Evolutionary conservation across 495 filamentous ascomycete genomes (phyloP).

Genomic region (Trypethelium eluteriae): DNA sequence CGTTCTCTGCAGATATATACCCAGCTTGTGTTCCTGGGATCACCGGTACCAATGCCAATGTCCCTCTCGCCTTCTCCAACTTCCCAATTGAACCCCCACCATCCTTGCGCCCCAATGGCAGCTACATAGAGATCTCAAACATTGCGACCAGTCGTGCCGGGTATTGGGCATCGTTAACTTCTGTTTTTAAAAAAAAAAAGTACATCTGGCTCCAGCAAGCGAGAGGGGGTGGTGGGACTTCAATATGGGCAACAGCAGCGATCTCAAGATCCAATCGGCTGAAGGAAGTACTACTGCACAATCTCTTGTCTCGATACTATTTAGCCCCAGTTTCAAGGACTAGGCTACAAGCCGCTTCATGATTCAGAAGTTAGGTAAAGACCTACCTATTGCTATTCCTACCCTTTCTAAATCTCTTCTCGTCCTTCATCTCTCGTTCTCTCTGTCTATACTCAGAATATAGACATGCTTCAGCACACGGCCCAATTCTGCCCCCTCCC

Average conservation of each 20-base stretch:
- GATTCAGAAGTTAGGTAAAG: not conserved
- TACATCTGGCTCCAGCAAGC: not conserved
- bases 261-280: not conserved
- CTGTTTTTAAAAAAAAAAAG: not conserved
- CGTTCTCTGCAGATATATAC: not conserved
- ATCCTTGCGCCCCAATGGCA: not conserved
- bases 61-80: not conserved
- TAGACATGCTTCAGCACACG: not conserved
- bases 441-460: not conserved
- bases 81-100: not conserved
- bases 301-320: not conserved
- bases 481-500: not conserved
- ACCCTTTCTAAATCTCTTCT: not conserved
- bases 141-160: not conserved
- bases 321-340: not conserved
- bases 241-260: not conserved
- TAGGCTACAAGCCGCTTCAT: not conserved
- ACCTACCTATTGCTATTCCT: not conserved
- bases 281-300: not conserved
- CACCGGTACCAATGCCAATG: not conserved
- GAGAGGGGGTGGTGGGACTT: not conserved
- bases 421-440: not conserved
- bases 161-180: not conserved
- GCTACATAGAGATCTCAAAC: not conserved
- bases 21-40: not conserved